These are phyloP conservation scores for Austropuccinia psidii DNA, from an alignment of 1,284 basidiomycete genomes.

Conservation along the genomic window DNA sequence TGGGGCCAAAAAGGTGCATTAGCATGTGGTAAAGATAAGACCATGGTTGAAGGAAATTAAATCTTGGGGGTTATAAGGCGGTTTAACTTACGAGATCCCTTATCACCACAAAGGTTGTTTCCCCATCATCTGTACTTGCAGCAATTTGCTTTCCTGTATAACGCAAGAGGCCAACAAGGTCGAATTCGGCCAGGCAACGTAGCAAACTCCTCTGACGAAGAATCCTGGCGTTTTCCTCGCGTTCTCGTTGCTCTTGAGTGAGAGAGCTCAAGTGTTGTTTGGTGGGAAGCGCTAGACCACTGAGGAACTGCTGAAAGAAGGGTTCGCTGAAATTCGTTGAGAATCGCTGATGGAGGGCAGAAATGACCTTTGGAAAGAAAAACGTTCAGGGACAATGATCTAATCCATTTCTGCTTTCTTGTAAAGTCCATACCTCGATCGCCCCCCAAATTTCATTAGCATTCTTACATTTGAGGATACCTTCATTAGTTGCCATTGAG, in stretches of 20 bases:
- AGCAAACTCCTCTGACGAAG: conserved; percentile 73
- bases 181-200: conserved; percentile 79
- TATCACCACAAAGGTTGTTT: conserved; percentile 43
- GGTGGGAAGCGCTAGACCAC: conserved; percentile 52
- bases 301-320: conserved; percentile 60
- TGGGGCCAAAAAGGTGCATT: neutral
- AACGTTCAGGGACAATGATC: neutral
- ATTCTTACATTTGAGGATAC: conserved; percentile 71
- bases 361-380: conserved; percentile 61
- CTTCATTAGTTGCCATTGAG: conserved; percentile 75
- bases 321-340: conserved; percentile 67
- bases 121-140: conserved; percentile 38
- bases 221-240: conserved; percentile 76
- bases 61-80: neutral
- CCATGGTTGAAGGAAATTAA: neutral
- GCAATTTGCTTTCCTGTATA: conserved; percentile 24
- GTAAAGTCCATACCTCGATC: conserved; percentile 65
- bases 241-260: conserved; percentile 74
- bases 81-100: conserved; percentile 57
- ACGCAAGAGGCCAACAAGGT: conserved; percentile 63
- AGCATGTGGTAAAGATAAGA: neutral
- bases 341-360: conserved; percentile 79
- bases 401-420: neutral
- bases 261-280: conserved; percentile 48
- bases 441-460: conserved; percentile 85